Percentiles rank a stretch among this genome's conserved stretches.
Evolutionary conservation across 306 rosid species (phyloP).

Genomic region (Calophaca sinica): DNA sequence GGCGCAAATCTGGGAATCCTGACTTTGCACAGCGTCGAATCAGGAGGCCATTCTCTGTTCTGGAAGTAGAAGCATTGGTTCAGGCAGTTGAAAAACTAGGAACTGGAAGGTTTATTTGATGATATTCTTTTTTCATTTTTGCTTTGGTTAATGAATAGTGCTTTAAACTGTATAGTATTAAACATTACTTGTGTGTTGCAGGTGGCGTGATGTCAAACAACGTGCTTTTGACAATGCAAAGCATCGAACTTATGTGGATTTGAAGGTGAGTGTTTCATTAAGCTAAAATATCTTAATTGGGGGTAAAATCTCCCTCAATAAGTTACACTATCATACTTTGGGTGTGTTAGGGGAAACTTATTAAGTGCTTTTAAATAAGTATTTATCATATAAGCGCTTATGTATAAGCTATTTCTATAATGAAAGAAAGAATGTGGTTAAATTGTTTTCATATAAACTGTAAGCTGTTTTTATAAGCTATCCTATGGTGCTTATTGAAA

Average conservation of each 20-base stretch:
- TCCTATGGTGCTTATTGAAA: no score
- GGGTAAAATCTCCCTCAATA: conserved; percentile 1
- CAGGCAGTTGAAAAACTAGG: conserved; percentile 85
- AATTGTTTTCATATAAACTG: no score
- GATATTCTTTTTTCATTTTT: not conserved
- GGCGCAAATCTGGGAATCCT: conserved; percentile 63
- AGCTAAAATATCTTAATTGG: not conserved
- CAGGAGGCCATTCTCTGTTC: conserved; percentile 82
- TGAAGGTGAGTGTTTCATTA: conserved; percentile 61
- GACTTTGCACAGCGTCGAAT: conserved; percentile 74
- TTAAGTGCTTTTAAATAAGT: no score
- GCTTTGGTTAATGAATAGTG: conserved; percentile 10
- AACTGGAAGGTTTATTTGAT: conserved; percentile 74
- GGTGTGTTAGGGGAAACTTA: not conserved
- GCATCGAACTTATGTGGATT: conserved; percentile 79
- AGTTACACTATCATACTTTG: not conserved
- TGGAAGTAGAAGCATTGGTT: conserved; percentile 85
- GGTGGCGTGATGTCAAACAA: conserved; percentile 81
- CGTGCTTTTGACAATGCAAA: conserved; percentile 70
- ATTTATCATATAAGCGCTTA: no score
- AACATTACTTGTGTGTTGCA: conserved; percentile 33
- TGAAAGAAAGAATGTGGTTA: not conserved
- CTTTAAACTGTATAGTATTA: not conserved
- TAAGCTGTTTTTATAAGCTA: no score
- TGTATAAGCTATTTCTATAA: no score